Evolutionary conservation across 1,139 yeast genomes (phyloP).

Genomic region (Zhuliangozyma blackwelliae): DNA sequence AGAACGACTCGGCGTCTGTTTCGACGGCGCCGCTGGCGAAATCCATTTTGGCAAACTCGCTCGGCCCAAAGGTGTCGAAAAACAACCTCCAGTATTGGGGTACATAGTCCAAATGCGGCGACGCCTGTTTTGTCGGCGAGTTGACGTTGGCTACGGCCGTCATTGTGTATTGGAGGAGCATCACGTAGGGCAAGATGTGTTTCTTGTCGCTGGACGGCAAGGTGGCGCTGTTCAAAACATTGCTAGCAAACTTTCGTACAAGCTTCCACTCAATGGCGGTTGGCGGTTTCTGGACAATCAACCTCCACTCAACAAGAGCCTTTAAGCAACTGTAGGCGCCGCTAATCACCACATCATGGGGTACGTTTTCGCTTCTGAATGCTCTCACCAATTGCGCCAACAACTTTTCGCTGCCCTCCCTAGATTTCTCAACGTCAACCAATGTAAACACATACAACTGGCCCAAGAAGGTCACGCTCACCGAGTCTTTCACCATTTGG

Average conservation of each 20-base stretch:
- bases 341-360: slow-evolving; percentile 2
- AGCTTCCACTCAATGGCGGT: slow-evolving; percentile 14
- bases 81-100: slow-evolving; percentile 11
- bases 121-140: neutral
- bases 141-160: slow-evolving; percentile 6
- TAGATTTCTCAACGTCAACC: slow-evolving; percentile 21
- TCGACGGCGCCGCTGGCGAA: slow-evolving; percentile 2
- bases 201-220: slow-evolving; percentile 1
- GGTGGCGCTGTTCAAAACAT: slow-evolving; percentile 2
- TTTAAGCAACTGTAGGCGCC: slow-evolving; percentile 19
- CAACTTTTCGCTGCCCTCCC: slow-evolving; percentile 13
- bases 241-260: slow-evolving; percentile 4
- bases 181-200: slow-evolving; percentile 19
- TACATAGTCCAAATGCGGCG: too few species aligned
- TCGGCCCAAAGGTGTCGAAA: slow-evolving; percentile 6
- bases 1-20: slow-evolving; percentile 11
- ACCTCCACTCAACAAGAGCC: slow-evolving; percentile 28
- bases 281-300: slow-evolving; percentile 28
- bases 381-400: slow-evolving; percentile 12
- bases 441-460: slow-evolving; percentile 22
- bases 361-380: slow-evolving; percentile 5
- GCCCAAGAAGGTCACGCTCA: slow-evolving; percentile 17
- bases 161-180: slow-evolving; percentile 19
- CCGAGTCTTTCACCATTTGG: slow-evolving; percentile 15
- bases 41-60: neutral